Percentiles rank a stretch among this genome's conserved stretches.
phyloP scores from a whole-genome alignment of 352 stramenopile genomes.

The Globisporangium solare region DNA sequence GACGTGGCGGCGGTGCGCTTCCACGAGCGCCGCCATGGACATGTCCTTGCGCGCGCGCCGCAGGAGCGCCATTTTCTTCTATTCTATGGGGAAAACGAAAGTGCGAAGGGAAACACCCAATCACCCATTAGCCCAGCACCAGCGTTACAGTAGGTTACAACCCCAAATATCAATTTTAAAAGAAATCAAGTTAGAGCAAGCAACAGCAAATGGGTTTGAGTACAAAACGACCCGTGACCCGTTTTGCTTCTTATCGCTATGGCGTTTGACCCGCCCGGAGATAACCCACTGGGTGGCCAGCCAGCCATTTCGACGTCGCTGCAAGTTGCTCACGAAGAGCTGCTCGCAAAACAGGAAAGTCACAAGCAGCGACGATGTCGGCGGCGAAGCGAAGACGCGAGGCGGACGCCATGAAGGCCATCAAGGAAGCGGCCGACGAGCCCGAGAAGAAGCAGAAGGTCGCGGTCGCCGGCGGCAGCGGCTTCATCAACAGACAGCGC shows the following conservation, averaged over 20 bases:
- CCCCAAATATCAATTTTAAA: too few relatives aligned
- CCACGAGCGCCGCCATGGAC: constrained; percentile 22
- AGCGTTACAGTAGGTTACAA: too few relatives aligned
- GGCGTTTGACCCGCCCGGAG: background rate
- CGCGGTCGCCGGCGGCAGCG: constrained; percentile 18
- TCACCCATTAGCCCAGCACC: too few relatives aligned
- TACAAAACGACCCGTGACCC: background rate
- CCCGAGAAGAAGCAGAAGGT: constrained; percentile 45
- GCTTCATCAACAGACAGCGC: constrained; percentile 91
- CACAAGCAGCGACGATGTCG: constrained; percentile 9
- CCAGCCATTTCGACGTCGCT: constrained; percentile 10
- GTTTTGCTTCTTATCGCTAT: too few relatives aligned
- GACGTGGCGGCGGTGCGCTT: constrained; percentile 13
- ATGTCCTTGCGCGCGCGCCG: constrained; percentile 19
- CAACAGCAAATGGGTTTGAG: background rate
- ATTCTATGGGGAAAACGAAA: constrained; percentile 13
- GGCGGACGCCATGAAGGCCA: constrained; percentile 19
- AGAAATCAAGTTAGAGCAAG: too few relatives aligned
- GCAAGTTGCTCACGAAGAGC: constrained; percentile 16
- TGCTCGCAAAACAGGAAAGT: constrained; percentile 32
- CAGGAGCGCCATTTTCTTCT: constrained; percentile 20
- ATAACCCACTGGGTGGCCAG: background rate
- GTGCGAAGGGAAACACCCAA: background rate
- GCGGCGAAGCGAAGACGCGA: constrained; percentile 20
- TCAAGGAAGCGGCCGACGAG: constrained; percentile 19